Conservation (phyloP, 345 rosid genomes). For the Leavenworthia alabamica region DNA sequence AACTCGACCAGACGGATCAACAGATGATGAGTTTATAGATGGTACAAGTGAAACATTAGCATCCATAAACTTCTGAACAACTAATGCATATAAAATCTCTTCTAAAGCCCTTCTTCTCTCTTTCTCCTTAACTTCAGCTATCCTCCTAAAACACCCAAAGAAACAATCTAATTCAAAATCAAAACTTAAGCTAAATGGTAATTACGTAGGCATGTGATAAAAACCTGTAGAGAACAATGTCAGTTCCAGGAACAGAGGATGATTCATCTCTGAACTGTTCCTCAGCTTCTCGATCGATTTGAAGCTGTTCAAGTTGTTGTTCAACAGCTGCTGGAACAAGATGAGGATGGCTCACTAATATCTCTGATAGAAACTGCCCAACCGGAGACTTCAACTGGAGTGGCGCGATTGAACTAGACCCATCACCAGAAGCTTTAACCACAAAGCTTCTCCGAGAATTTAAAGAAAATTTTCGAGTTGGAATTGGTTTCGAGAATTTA, state of each 20-base stretch:
- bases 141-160: constrained; percentile 51
- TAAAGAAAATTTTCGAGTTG: constrained; percentile 24
- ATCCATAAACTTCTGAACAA: constrained; percentile 91
- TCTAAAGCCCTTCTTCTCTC: constrained; percentile 76
- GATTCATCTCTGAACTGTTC: constrained; percentile 47
- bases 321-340: constrained; percentile 94
- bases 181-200: neutral
- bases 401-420: constrained; percentile 57
- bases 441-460: constrained; percentile 41
- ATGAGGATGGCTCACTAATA: constrained; percentile 81
- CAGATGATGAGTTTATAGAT: constrained; percentile 39
- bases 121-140: constrained; percentile 88
- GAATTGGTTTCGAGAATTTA: constrained; percentile 5
- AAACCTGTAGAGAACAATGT: constrained; percentile 78
- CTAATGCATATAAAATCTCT: constrained; percentile 83
- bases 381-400: constrained; percentile 83
- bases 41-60: constrained; percentile 78
- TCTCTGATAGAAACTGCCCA: constrained; percentile 83
- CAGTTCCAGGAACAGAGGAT: constrained; percentile 56
- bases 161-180: neutral
- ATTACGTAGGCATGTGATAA: neutral
- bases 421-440: constrained; percentile 54
- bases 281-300: constrained; percentile 68
- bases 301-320: constrained; percentile 91
- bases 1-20: constrained; percentile 52